Conservation (phyloP, 768 basidiomycete species). For the Auriscalpium microsporum region DNA sequence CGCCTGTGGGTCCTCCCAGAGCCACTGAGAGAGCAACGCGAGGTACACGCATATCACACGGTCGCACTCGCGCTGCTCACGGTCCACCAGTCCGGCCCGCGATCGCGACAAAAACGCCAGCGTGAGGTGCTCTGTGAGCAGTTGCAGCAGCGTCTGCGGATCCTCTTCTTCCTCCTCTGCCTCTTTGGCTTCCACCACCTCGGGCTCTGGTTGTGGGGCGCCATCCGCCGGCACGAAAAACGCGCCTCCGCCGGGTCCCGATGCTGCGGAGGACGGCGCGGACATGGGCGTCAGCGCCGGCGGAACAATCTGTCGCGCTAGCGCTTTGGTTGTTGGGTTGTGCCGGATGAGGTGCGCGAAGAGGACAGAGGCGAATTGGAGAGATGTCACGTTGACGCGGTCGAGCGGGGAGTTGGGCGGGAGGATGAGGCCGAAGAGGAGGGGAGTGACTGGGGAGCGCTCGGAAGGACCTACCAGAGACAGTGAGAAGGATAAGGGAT, state of each 20-base stretch:
- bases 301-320: constrained; percentile 60
- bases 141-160: constrained; percentile 67
- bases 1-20: constrained; percentile 90
- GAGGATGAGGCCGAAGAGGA: constrained; percentile 59
- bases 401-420: constrained; percentile 57
- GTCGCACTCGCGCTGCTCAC: constrained; percentile 84
- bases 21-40: constrained; percentile 79
- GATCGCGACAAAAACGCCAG: constrained; percentile 74
- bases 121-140: constrained; percentile 86
- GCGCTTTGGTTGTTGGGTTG: constrained; percentile 52
- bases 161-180: constrained; percentile 45
- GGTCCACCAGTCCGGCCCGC: constrained; percentile 54
- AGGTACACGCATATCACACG: constrained; percentile 82
- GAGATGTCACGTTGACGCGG: constrained; percentile 47
- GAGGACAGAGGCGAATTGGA: constrained; percentile 67
- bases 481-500: constrained; percentile 16
- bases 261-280: constrained; percentile 22
- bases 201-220: constrained; percentile 24
- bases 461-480: constrained; percentile 21
- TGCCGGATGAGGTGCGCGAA: constrained; percentile 73
- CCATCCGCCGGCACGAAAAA: constrained; percentile 77
- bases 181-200: constrained; percentile 26
- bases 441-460: constrained; percentile 48
- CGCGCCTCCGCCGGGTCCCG: constrained; percentile 25
- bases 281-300: constrained; percentile 20